Percentiles rank a stretch among this genome's conserved stretches.
Evolutionary conservation across 2,329 filamentous ascomycete genomes (phyloP).

Genomic region (Geoglossum cookeanum): DNA sequence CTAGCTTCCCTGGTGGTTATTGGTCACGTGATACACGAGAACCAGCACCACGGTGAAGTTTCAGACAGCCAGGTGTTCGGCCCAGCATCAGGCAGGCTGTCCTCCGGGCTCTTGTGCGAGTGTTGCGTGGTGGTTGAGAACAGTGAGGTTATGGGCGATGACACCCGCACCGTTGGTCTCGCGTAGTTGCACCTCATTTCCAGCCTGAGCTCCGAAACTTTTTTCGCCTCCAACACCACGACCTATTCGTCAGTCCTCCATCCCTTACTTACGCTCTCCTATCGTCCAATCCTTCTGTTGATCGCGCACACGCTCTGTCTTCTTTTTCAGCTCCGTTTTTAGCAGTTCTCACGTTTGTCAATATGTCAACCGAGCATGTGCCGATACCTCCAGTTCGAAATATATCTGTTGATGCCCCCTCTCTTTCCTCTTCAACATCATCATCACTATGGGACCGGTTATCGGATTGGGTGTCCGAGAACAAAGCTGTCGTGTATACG

Average conservation of each 20-base stretch:
- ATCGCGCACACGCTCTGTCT: neutral
- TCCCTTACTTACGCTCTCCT: conserved; percentile 1
- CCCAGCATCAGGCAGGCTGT: too few relatives aligned
- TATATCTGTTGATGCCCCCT: conserved; percentile 22
- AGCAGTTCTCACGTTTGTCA: conserved; percentile 11
- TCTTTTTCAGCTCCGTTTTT: neutral
- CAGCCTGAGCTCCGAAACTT: neutral
- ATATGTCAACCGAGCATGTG: conserved; percentile 22
- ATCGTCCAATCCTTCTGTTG: neutral
- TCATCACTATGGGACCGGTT: conserved; percentile 75
- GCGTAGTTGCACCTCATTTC: neutral
- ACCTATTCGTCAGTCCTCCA: neutral
- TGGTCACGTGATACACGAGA: too few relatives aligned
- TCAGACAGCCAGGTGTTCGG: too few relatives aligned
- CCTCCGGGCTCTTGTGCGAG: too few relatives aligned
- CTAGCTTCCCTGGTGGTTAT: too few relatives aligned
- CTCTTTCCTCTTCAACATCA: conserved; percentile 28
- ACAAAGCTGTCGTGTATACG: conserved; percentile 90
- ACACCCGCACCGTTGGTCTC: neutral
- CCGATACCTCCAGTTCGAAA: conserved; percentile 19
- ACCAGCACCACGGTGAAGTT: too few relatives aligned
- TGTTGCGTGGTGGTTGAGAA: too few relatives aligned
- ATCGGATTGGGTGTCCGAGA: conserved; percentile 80
- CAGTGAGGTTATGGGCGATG: too few relatives aligned
- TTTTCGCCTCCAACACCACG: neutral